Evolutionary conservation across 108 stramenopile genomes (phyloP).

Genomic region (Schizochytrium sp.): DNA sequence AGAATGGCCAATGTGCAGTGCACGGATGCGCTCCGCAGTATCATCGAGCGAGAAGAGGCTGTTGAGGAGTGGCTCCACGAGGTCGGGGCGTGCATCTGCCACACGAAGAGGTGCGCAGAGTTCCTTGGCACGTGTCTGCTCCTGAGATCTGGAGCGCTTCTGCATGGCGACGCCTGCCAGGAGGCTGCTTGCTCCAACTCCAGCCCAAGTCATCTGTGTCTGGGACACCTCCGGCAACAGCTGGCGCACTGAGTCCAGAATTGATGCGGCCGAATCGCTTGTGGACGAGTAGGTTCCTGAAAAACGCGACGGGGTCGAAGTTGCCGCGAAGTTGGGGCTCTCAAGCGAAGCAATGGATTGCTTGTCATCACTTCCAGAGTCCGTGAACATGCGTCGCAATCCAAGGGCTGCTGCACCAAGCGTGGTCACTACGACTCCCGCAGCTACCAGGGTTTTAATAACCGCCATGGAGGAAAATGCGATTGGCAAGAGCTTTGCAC

Average conservation of each 20-base stretch:
- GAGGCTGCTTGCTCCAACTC: slow-evolving; percentile 18
- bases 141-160: slow-evolving; percentile 34
- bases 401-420: background rate
- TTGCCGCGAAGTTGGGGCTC: no score
- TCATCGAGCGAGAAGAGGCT: slow-evolving; percentile 41
- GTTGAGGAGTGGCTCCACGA: slow-evolving; percentile 38
- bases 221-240: slow-evolving; percentile 10
- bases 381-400: slow-evolving; percentile 22
- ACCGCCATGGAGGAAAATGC: slow-evolving; percentile 25
- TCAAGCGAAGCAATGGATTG: no score
- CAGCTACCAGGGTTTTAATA: slow-evolving; percentile 13
- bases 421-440: slow-evolving; percentile 5
- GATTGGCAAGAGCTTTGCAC: slow-evolving; percentile 53
- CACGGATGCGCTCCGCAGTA: slow-evolving; percentile 56
- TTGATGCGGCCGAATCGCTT: background rate
- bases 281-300: background rate
- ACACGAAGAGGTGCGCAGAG: slow-evolving; percentile 56
- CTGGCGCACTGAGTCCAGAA: slow-evolving; percentile 17
- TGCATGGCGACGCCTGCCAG: slow-evolving; percentile 27
- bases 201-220: slow-evolving; percentile 54
- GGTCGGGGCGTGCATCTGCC: slow-evolving; percentile 37
- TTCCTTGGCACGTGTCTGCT: slow-evolving; percentile 39
- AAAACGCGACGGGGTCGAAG: no score
- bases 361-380: background rate
- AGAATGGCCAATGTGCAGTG: slow-evolving; percentile 55